Evolutionary conservation across 495 filamentous ascomycete species (phyloP), one percentile per base, ranked within the genome.

Genomic region (Aspergillus mulundensis): DNA sequence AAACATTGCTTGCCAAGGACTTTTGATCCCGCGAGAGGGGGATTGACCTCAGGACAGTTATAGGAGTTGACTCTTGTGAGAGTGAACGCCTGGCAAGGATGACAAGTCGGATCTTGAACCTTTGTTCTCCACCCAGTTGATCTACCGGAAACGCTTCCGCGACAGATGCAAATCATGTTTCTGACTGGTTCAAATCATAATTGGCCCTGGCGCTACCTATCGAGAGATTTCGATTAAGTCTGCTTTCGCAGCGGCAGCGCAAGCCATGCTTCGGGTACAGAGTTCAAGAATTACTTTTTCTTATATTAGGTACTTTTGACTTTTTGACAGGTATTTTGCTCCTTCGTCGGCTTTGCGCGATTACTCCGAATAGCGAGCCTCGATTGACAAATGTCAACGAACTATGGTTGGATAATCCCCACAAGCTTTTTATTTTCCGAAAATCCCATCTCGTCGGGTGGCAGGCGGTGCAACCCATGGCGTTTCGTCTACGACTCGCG

Each of bases 141-240:
- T 66, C 64, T 66, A 51, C 64, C 61, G 61, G 63, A 41, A 46
- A 12, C 36, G 47, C 3, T 62, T 61, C 60, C 63, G 54, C 56
- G 59, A 39, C 50, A 54, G 34, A 58, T 58, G 53, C 46, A 49
- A n/a, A 41, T 44, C 28, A 14, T 56, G 8, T 32, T 48, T 34
- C 28, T 38, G 40, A 43, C 53, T 54, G 45, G 34, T 41, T 57
- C 41, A 38, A 45, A 5, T 40, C 34, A 40, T 34, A 50, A 40
- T 24, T 50, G 15, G 48, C 48, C 34, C 19, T 34, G 32, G 38
- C 34, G 20, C 48, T 25, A 39, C 47, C n/a, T 19, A 2, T 14
- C 15, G 41, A 1, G 41, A 8, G 41, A 25, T 16, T 18, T 40
- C 38, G 14, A 12, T 12, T 40, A 10, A 36, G 32, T 10, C 32